These are phyloP conservation scores for Botrytis aclada DNA, from an alignment of 2,329 filamentous ascomycete genomes.

Conservation along the genomic window DNA sequence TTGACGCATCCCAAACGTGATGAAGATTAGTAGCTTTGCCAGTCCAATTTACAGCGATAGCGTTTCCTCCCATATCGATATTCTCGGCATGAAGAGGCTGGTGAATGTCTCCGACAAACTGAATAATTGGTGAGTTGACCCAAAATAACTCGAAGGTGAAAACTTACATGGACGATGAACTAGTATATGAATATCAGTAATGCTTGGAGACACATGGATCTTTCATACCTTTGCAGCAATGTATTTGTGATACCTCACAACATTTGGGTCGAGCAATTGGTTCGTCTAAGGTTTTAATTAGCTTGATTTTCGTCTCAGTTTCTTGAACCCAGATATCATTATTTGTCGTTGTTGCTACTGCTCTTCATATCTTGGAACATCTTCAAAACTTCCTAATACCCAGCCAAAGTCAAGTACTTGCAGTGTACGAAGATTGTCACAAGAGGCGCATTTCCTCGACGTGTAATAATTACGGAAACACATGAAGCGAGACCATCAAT, in stretches of 20 bases:
- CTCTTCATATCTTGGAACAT: not conserved
- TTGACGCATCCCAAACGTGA: conserved; percentile 69
- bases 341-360: not conserved
- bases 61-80: conserved; percentile 63
- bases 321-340: too few species aligned
- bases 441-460: not conserved
- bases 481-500: not conserved
- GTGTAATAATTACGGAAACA: not conserved
- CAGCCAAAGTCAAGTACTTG: not conserved
- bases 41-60: conserved; percentile 62
- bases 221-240: conserved; percentile 54
- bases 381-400: not conserved
- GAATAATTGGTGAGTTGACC: conserved; percentile 40
- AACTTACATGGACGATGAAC: conserved; percentile 38
- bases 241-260: conserved; percentile 47
- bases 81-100: conserved; percentile 66
- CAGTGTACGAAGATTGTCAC: not conserved
- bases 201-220: not conserved
- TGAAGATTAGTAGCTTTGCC: conserved; percentile 61
- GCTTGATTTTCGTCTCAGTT: conserved; percentile 29
- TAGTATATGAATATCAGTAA: conserved; percentile 20
- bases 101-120: conserved; percentile 70
- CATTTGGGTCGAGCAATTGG: conserved; percentile 29
- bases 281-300: conserved; percentile 40
- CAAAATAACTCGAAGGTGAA: not conserved